Conservation (phyloP, 140 eudicot species). For the Stevia rebaudiana region DNA sequence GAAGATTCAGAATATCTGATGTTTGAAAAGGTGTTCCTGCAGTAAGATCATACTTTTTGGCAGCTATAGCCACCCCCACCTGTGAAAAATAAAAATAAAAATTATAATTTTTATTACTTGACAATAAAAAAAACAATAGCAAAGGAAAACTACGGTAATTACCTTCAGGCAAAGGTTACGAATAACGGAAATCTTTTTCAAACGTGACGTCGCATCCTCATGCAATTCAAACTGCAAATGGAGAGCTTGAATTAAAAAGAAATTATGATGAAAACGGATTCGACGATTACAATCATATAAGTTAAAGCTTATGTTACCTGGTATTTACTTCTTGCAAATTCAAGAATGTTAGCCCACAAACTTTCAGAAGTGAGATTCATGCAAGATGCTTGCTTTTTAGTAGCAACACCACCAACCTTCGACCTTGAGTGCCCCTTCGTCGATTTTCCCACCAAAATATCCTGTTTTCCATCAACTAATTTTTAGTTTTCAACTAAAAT, state of each 20-base stretch:
- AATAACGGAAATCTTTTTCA: constrained; percentile 78
- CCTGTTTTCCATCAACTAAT: constrained; percentile 38
- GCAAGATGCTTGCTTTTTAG: constrained; percentile 44
- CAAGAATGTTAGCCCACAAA: constrained; percentile 76
- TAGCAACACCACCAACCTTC: constrained; percentile 38
- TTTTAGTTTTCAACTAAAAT: neutral
- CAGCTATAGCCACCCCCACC: constrained; percentile 83
- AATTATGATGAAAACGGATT: neutral
- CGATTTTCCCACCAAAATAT: constrained; percentile 45
- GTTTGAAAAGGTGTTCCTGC: constrained; percentile 61
- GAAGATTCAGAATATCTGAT: constrained; percentile 69
- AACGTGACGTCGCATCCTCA: constrained; percentile 66
- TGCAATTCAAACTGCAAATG: constrained; percentile 81
- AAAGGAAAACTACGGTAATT: neutral
- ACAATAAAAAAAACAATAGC: neutral
- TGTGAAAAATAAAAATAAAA: constrained; percentile 25
- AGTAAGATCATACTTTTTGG: constrained; percentile 76
- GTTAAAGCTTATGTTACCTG: constrained; percentile 44
- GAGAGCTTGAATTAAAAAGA: neutral
- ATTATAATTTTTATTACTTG: neutral
- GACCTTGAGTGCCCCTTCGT: constrained; percentile 50
- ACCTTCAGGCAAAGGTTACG: constrained; percentile 96
- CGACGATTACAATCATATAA: neutral
- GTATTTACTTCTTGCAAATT: constrained; percentile 77
- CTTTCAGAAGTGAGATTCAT: constrained; percentile 55